Base-by-base conservation (phyloP, 257 asterid species). In the Solanum paucissectum region DNA sequence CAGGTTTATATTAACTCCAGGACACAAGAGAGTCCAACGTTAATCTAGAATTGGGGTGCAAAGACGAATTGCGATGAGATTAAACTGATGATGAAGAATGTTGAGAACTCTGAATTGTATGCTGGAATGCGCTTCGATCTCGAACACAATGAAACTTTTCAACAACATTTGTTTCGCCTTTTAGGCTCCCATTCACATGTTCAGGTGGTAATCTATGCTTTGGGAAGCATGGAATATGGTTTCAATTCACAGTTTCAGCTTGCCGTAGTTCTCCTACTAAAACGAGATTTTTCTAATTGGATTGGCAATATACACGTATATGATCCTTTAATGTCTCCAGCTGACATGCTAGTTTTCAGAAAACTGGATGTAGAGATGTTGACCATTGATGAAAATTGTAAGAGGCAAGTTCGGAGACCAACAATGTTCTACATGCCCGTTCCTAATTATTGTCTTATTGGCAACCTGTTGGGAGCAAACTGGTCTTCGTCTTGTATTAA, bases 401-500 rank as follows among this genome's bases (percentile, higher is more conserved):
- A 18, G 69, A 87, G 85, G 42, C 23, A 36, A 87, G 64, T 75
- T 25, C n/a, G 20, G 29, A 37, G 52, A 9, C 77, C 85, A 29
- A 87, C 88, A 23, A 23, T 74, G 21, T 75, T 87, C 37, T 87
- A 52, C 88, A 75, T 75, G 84, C 76, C 85, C 2, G 2, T 2
- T 44, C 58, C 84, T n/a, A 16, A 9, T 12, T n/a, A 18, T 13
- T 4, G 2, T 14, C 60, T 34, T 7, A n/a, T 55, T 9, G 77
- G 40, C 25, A 21, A 87, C n/a, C 71, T 87, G 10, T n/a, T 86
- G 76, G 40, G 81, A 83, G 85, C 76, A 8, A 86, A 86, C 36
- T 86, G 88, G 88, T 86, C 75, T 36, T 83, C 85, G 7, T 86
- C 85, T 86, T 71, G 29, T 33, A 55, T 86, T 29, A 75, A 86